Conservation (phyloP, 257 asterid species). For the Nicotiana paniculata region DNA sequence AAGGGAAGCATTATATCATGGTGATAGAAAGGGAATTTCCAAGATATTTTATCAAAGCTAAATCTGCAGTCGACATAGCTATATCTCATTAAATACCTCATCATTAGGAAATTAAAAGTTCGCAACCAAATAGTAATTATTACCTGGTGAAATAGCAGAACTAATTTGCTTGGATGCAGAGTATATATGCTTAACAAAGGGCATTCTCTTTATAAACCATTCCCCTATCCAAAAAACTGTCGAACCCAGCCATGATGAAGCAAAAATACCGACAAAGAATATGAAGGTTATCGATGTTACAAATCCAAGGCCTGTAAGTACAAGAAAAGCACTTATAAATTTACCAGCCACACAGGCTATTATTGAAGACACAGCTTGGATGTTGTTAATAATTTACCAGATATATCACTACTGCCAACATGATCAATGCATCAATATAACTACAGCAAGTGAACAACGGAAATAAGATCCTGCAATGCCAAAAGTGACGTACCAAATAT, state of each 20-base stretch:
- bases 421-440: background rate
- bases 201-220: conserved; percentile 89
- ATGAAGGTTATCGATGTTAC: conserved; percentile 66
- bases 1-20: background rate
- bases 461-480: background rate
- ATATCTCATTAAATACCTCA: conserved; percentile 1
- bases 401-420: background rate
- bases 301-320: conserved; percentile 86
- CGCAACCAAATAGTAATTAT: background rate
- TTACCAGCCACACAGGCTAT: conserved; percentile 2
- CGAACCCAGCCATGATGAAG: conserved; percentile 91
- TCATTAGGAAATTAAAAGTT: background rate
- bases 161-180: conserved; percentile 92
- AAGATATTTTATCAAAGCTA: background rate
- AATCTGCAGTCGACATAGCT: background rate
- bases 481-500: conserved; percentile 63
- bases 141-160: conserved; percentile 92
- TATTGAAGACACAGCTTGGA: background rate
- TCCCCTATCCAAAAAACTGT: conserved; percentile 90
- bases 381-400: background rate
- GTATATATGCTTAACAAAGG: conserved; percentile 71
- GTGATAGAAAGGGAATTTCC: background rate
- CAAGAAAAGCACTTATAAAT: conserved; percentile 2
- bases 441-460: conserved; percentile 3
- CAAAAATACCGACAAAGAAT: conserved; percentile 80